Base-by-base conservation (phyloP, 129 eudicot genomes). In the Smallanthus sonchifolius region DNA sequence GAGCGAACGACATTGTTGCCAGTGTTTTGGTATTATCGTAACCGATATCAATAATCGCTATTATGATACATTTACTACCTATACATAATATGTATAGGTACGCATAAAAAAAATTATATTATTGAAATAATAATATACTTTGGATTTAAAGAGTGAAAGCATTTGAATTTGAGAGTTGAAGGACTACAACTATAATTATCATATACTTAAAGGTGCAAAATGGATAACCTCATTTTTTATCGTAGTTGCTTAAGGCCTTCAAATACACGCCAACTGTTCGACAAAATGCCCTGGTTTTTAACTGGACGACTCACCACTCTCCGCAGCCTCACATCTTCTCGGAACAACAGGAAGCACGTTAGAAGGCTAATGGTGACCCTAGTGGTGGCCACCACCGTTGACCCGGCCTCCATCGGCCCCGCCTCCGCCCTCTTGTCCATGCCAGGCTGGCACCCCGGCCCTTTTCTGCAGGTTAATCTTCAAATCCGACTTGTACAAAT, bases 361-460 rank as follows among this genome's bases (percentile, higher is more conserved):
- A 81, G 69, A 67, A 43, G 68, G 60, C 60, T 3, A 10, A 89
- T 86, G 96, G 96, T 89, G 81, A 86, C 86, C 4, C 72, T 89
- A 51, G 85, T 89, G 55, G 89, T 89, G 39, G 83, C 96, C 7
- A 86, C 92, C 83, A 82, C 96, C 79, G 42, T 42, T n/a, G 96
- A 89, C 72, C 92, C 96, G 13, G 96, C 96, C 16, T 89, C 96
- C 28, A 80, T 84, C 20, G 92, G 92, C 59, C 96, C 96, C 2
- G 92, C 96, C 49, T 84, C 91, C 47, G 86, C 96, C 68, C 92
- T 89, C 49, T 69, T 89, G 36, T 74, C 96, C 68, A 89, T 89
- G 96, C 92, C 96, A 3, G 89, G 82, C 11, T 89, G 96, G 96
- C 82, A 84, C 74, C 92, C 96, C 72, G 89, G 92, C 36, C 92